phyloP scores from a whole-genome alignment of 306 rosid species.

The Acacia acuminata region DNA sequence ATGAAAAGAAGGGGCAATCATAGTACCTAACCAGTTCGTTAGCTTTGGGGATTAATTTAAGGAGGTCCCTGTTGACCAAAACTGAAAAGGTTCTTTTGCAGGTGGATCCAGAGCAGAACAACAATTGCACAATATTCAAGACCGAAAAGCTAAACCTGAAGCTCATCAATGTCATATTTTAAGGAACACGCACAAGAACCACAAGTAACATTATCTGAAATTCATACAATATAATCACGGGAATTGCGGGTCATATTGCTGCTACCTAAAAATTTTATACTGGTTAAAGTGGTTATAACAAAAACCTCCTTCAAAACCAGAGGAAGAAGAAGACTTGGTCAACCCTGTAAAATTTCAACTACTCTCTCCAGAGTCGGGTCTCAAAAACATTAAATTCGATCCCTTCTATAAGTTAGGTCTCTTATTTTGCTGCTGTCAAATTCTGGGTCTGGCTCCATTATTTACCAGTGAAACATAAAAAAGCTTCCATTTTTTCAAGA shows the following conservation, averaged over 20 bases:
- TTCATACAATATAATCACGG: conserved; percentile 14
- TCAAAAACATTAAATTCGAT: background rate
- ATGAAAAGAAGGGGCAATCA: background rate
- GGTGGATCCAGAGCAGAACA: background rate
- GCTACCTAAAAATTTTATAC: conserved; percentile 29
- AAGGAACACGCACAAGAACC: conserved; percentile 17
- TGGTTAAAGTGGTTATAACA: conserved; percentile 27
- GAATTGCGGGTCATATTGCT: background rate
- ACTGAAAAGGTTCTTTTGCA: conserved; percentile 2
- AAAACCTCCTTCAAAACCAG: conserved; percentile 34
- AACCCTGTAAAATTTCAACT: conserved; percentile 31
- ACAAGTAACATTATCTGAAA: conserved; percentile 3
- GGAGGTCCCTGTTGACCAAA: background rate
- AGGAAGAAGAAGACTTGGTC: conserved; percentile 8
- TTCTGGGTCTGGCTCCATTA: conserved; percentile 39
- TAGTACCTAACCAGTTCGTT: background rate
- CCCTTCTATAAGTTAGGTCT: conserved; percentile 13
- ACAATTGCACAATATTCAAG: conserved; percentile 21
- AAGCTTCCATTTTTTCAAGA: conserved; percentile 11
- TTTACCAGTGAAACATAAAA: conserved; percentile 51
- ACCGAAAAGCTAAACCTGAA: conserved; percentile 5
- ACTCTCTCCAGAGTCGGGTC: conserved; percentile 31
- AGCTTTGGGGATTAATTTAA: background rate
- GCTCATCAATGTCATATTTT: background rate
- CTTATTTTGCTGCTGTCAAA: conserved; percentile 4